These are phyloP conservation scores for Pseudogymnoascus sp. DNA, from an alignment of 2,329 filamentous ascomycete species.

Conservation along the genomic window DNA sequence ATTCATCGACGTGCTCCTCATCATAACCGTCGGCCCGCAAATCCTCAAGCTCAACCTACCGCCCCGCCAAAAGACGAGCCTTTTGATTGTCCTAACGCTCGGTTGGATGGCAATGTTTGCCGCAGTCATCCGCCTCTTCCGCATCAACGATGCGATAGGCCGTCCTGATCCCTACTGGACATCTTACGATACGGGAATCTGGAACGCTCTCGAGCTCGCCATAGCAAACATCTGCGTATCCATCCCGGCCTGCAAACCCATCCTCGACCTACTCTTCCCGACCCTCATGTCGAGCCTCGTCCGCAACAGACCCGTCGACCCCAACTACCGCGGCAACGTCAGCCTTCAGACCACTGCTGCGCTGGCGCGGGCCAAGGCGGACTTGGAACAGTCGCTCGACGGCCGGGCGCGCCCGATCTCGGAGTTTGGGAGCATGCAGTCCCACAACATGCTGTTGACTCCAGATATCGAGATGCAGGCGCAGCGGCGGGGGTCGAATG, in stretches of 20 bases:
- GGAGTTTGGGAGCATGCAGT: not conserved
- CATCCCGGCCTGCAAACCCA: not conserved
- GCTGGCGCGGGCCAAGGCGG: not conserved
- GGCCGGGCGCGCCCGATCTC: not conserved
- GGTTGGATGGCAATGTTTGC: slow-evolving; percentile 1
- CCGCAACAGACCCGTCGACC: not conserved
- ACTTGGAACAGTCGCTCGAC: not conserved
- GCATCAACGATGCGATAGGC: slow-evolving; percentile 11
- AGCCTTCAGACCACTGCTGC: not conserved
- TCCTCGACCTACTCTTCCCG: not conserved
- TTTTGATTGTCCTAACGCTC: slow-evolving; percentile 40
- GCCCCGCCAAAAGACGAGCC: slow-evolving; percentile 41
- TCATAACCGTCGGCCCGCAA: slow-evolving; percentile 41
- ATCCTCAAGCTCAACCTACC: slow-evolving; percentile 37
- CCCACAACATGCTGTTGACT: not conserved
- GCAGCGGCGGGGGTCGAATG: not conserved
- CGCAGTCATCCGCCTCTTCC: slow-evolving; percentile 9
- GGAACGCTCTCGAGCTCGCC: not conserved
- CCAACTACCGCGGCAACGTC: not conserved
- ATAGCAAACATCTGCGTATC: not conserved
- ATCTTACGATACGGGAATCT: not conserved
- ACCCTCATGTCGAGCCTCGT: not conserved
- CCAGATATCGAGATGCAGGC: not conserved
- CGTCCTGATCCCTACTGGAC: not conserved
- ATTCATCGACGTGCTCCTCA: slow-evolving; percentile 48